Evolutionary conservation across 2,329 filamentous ascomycete species (phyloP).

Genomic region (Daldinia sp.): DNA sequence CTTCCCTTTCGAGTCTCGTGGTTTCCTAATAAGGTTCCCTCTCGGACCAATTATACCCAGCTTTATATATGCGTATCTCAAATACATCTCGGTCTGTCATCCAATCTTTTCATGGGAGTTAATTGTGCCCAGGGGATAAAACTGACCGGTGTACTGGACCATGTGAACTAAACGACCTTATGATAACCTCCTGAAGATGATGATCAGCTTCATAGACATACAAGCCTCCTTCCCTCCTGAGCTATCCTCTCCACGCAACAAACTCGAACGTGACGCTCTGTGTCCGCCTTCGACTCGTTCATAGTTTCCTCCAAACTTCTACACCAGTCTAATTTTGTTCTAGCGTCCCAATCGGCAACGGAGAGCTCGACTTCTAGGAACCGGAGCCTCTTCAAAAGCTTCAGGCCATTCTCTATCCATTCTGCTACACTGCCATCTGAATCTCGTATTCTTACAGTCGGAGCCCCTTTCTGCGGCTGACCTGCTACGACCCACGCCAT

Average conservation of each 20-base stretch:
- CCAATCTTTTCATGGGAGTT: neutral
- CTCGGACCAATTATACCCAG: neutral
- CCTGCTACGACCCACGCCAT: conserved; percentile 39
- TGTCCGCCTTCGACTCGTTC: conserved; percentile 37
- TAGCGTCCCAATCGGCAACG: conserved; percentile 50
- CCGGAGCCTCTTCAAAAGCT: conserved; percentile 50
- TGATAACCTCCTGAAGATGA: neutral
- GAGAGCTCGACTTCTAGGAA: conserved; percentile 58
- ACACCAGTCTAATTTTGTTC: conserved; percentile 55
- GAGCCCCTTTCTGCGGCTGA: conserved; percentile 24
- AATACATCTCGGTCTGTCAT: neutral
- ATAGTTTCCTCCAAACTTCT: conserved; percentile 49
- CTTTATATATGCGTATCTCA: conserved; percentile 3
- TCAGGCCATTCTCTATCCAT: conserved; percentile 54
- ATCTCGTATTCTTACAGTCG: conserved; percentile 34
- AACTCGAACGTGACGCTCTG: conserved; percentile 41
- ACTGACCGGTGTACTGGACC: neutral
- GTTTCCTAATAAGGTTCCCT: neutral
- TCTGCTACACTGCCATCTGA: conserved; percentile 24
- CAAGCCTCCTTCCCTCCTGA: neutral
- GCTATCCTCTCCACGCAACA: conserved; percentile 47
- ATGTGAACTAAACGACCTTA: neutral
- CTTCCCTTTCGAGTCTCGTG: neutral
- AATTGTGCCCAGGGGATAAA: neutral
- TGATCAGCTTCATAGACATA: neutral